Percentiles rank a stretch among this genome's conserved stretches.
Conservation (phyloP, 2,329 filamentous ascomycete genomes). For the Zopfia rhizophila region DNA sequence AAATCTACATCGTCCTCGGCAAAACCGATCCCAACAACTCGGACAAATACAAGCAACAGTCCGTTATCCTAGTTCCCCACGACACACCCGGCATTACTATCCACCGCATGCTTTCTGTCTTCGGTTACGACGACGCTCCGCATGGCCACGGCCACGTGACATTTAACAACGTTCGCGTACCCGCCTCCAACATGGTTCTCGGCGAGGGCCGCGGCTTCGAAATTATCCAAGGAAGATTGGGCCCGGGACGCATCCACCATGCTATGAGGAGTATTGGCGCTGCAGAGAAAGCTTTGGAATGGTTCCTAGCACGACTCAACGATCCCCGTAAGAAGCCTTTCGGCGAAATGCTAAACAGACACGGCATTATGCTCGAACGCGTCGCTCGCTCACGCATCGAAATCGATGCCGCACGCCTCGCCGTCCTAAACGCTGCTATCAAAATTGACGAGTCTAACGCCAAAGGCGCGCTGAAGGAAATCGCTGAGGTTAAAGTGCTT, state of each 20-base stretch:
- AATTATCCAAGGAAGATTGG: slow-evolving; percentile 96
- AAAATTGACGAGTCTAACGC: slow-evolving; percentile 91
- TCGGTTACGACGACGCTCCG: slow-evolving; percentile 97
- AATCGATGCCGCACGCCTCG: slow-evolving; percentile 88
- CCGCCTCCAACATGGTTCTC: slow-evolving; percentile 83
- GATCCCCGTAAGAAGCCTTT: slow-evolving; percentile 92
- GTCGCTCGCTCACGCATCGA: slow-evolving; percentile 92
- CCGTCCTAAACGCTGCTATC: slow-evolving; percentile 93
- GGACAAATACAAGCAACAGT: slow-evolving; percentile 89
- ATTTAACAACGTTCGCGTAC: slow-evolving; percentile 91
- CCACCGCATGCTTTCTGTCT: slow-evolving; percentile 91
- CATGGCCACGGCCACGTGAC: slow-evolving; percentile 95
- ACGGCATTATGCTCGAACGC: slow-evolving; percentile 95
- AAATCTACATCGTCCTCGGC: slow-evolving; percentile 96
- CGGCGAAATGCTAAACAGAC: slow-evolving; percentile 84
- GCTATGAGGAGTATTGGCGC: slow-evolving; percentile 95
- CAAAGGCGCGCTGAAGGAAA: slow-evolving; percentile 90
- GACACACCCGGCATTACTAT: slow-evolving; percentile 87
- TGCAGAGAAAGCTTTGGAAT: slow-evolving; percentile 90
- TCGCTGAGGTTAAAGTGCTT: slow-evolving; percentile 93
- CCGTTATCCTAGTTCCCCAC: slow-evolving; percentile 87
- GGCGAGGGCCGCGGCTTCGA: slow-evolving; percentile 96
- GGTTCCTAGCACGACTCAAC: slow-evolving; percentile 94
- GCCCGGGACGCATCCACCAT: slow-evolving; percentile 96
- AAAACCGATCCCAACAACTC: slow-evolving; percentile 82